Conservation (phyloP, 305 asterid genomes). For the Rubia tinctorum region DNA sequence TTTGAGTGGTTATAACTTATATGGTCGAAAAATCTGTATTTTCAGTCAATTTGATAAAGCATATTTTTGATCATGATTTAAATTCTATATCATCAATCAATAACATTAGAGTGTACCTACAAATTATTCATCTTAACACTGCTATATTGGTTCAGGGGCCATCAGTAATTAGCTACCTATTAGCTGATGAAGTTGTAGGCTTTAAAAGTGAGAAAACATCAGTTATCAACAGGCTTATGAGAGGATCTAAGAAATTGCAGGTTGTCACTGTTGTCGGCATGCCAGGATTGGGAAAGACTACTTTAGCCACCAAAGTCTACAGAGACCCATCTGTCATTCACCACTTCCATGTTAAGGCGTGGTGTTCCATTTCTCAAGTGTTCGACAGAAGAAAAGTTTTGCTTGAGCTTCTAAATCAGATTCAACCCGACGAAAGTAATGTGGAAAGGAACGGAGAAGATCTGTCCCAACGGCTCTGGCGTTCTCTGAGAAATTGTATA, state of each 20-base stretch:
- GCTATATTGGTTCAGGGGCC: too few relatives aligned
- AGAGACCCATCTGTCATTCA: background rate
- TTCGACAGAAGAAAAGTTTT: background rate
- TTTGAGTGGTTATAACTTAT: too few relatives aligned
- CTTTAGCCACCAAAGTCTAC: background rate
- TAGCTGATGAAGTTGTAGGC: background rate
- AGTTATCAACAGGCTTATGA: background rate
- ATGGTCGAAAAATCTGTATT: too few relatives aligned
- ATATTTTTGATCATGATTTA: too few relatives aligned
- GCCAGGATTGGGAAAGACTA: constrained; percentile 1
- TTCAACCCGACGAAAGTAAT: background rate
- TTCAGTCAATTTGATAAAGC: too few relatives aligned
- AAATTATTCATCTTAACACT: too few relatives aligned
- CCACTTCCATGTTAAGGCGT: background rate
- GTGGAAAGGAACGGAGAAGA: background rate
- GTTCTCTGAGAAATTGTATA: background rate
- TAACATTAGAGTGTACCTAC: too few relatives aligned
- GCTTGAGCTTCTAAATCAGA: background rate
- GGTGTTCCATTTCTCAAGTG: constrained; percentile 7
- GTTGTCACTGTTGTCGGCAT: background rate
- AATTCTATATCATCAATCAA: too few relatives aligned
- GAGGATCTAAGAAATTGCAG: background rate
- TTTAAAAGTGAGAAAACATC: background rate
- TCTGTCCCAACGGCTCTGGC: background rate
- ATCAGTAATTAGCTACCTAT: background rate